Conservation (phyloP, 2,329 filamentous ascomycete species). For the Pseudocercospora cruenta region DNA sequence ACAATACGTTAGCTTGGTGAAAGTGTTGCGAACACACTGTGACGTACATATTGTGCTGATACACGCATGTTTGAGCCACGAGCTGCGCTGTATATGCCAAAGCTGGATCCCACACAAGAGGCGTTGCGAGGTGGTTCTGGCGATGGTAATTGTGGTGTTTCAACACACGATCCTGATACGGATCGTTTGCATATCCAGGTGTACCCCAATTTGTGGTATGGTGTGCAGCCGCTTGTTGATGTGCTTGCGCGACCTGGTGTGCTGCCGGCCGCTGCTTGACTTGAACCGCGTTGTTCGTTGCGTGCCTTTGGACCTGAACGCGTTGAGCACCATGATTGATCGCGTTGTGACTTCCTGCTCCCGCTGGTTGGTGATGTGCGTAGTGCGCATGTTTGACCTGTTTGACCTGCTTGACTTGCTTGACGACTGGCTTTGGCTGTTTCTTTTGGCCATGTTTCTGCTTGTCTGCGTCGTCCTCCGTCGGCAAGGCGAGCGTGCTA, state of each 20-base stretch:
- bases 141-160: constrained; percentile 86
- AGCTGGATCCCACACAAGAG: constrained; percentile 65
- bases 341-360: neutral
- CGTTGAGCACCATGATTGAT: neutral
- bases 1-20: neutral
- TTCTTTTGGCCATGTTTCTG: neutral
- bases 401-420: neutral
- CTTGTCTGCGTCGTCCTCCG: constrained; percentile 1
- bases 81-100: constrained; percentile 66
- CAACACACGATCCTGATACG: constrained; percentile 52
- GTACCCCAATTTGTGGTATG: neutral
- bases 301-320: neutral
- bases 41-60: constrained; percentile 75
- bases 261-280: neutral
- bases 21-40: neutral
- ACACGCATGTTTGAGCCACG: constrained; percentile 69
- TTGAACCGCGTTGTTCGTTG: neutral
- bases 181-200: constrained; percentile 2
- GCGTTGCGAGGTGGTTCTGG: constrained; percentile 71
- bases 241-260: neutral
- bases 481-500: neutral
- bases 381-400: neutral
- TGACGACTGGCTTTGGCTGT: neutral
- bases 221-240: neutral
- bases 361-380: neutral